Evolutionary conservation across 805 yeast genomes (phyloP), one percentile per base, ranked within the genome.

Genomic region (Komagataella mondaviorum): DNA sequence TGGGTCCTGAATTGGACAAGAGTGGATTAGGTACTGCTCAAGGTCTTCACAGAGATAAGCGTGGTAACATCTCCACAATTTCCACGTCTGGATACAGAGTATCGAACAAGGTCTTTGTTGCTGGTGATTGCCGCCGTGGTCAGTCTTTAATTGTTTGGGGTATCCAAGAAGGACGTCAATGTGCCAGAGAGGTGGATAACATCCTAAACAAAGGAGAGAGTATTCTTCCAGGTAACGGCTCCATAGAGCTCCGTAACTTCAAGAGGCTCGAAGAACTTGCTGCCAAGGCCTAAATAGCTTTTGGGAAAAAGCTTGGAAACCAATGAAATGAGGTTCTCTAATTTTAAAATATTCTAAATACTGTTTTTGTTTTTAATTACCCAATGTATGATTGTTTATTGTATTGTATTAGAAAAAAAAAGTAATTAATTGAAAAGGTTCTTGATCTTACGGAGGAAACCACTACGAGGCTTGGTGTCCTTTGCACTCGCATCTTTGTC

Each of bases 121-220:
- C 98, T 49, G 99, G 99, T 71, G 99, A 91, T 69, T 93, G 98
- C 72, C 85, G 99, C 76, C 83, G 98, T 71, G 99, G 99, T 24
- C 99, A 91, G 74, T 88, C 96, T 2, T 78, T 91, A 67, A 91
- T 91, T 66, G 99, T 91, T 52, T 93, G 98, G 98, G 99, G 98
- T 71, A 91, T 91, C 60, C 98, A 93, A 72, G 99, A 91, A 71
- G 99, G 99, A 58, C 83, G 98, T 74, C 96, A 91, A 70, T 89
- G 96, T 79, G 99, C 99, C 44, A 78, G 96, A 58, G 89, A 88
- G 60, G 95, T 91, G 56, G 99, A 91, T 64, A 67, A 73, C 59
- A 85, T 67, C 66, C 74, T 91, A 66, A 30, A 30, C 39, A 80
- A 82, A 81, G 90, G 91, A 23, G 69, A 77, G 55, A 77, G 96